phyloP scores from a whole-genome alignment of 805 yeast genomes.

The Lachancea thermotolerans region DNA sequence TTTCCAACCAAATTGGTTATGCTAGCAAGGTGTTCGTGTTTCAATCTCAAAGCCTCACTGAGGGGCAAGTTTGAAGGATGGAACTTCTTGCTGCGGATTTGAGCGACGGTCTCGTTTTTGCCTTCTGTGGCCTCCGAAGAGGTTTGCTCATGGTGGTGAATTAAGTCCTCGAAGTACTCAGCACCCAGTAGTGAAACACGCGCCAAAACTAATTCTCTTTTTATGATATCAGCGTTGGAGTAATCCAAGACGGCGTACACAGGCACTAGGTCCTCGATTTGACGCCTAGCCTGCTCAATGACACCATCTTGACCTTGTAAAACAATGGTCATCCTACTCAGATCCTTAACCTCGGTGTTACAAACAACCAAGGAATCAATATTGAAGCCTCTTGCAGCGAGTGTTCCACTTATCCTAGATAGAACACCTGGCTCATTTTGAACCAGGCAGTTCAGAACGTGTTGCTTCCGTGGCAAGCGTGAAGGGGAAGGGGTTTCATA shows the following conservation, averaged over 20 bases:
- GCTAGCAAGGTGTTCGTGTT: conserved; percentile 81
- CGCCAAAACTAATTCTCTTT: conserved; percentile 85
- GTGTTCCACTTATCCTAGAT: conserved; percentile 85
- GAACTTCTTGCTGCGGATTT: conserved; percentile 39
- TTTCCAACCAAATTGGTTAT: conserved; percentile 72
- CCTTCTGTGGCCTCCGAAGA: conserved; percentile 26
- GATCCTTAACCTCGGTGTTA: conserved; percentile 90
- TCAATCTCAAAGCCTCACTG: conserved; percentile 89
- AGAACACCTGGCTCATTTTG: conserved; percentile 99
- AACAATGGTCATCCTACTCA: conserved; percentile 95
- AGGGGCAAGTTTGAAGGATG: conserved; percentile 90
- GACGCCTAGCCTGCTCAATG: conserved; percentile 96
- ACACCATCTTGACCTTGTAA: conserved; percentile 92
- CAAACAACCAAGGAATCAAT: conserved; percentile 96
- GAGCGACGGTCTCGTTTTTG: conserved; percentile 25
- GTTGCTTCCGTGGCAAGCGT: conserved; percentile 64
- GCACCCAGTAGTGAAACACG: conserved; percentile 92
- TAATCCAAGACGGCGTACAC: conserved; percentile 97
- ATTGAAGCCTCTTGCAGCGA: conserved; percentile 98
- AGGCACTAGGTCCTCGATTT: conserved; percentile 95
- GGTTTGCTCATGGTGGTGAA: conserved; percentile 66
- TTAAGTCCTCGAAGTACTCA: conserved; percentile 93
- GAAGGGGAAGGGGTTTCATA: conserved; percentile 73
- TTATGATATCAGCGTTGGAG: conserved; percentile 80
- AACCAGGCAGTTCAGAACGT: conserved; percentile 91